phyloP scores from a whole-genome alignment of 2,329 filamentous ascomycete species.

The Colletotrichum sp. region DNA sequence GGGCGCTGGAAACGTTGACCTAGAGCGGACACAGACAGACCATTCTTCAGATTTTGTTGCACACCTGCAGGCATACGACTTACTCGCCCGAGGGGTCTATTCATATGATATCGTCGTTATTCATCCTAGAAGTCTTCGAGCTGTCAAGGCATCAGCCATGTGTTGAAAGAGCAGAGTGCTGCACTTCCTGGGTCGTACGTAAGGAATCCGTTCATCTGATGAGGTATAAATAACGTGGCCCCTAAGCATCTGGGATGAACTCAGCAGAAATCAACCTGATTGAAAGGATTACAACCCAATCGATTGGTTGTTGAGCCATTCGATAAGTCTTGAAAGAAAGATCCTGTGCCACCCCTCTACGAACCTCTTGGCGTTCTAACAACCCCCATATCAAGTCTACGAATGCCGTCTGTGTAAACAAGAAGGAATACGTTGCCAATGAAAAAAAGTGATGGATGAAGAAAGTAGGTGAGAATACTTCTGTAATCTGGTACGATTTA shows the following conservation, averaged over 20 bases:
- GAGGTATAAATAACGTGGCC: neutral
- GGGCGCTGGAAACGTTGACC: neutral
- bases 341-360: rapidly evolving
- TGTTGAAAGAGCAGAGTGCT: rapidly evolving
- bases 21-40: no score
- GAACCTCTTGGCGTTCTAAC: neutral
- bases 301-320: neutral
- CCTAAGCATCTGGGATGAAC: neutral
- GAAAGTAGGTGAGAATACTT: neutral
- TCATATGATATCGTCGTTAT: rapidly evolving
- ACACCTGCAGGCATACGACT: neutral
- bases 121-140: rapidly evolving
- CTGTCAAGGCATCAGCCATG: rapidly evolving
- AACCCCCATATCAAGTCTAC: neutral
- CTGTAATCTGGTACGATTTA: neutral
- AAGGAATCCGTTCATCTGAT: rapidly evolving
- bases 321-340: neutral
- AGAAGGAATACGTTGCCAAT: neutral
- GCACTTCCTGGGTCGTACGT: rapidly evolving
- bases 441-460: rapidly evolving
- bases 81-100: neutral
- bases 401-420: neutral
- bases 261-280: neutral
- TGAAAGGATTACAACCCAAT: neutral
- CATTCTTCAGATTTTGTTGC: rapidly evolving